These are phyloP conservation scores for Davidsoniella eucalypti DNA, from an alignment of 2,329 filamentous ascomycete species.

Conservation along the genomic window DNA sequence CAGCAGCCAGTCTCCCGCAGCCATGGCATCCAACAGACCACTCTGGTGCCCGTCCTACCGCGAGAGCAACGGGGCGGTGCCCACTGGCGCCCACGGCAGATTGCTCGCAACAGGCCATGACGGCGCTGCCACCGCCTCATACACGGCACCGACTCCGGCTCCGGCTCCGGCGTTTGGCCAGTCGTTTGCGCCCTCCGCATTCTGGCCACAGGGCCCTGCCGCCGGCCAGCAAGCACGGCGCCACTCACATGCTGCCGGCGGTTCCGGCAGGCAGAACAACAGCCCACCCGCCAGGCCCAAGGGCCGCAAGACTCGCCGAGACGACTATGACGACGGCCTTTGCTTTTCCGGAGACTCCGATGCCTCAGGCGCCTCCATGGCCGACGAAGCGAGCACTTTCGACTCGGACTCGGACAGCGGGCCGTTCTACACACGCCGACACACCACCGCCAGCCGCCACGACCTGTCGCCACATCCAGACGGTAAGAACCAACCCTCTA, in stretches of 20 bases:
- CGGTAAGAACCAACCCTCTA: background rate
- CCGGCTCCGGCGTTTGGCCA: slow-evolving; percentile 13
- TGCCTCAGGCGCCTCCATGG: background rate
- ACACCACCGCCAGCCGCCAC: background rate
- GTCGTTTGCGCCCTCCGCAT: slow-evolving; percentile 9
- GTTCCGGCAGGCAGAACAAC: background rate
- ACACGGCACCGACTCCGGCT: background rate
- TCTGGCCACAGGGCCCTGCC: slow-evolving; percentile 4
- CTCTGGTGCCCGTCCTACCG: too few relatives aligned
- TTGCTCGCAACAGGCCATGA: background rate
- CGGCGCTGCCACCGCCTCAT: background rate
- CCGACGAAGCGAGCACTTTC: background rate
- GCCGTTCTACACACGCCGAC: background rate
- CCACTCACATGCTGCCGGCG: slow-evolving; percentile 4
- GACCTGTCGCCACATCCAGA: background rate
- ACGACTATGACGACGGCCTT: background rate
- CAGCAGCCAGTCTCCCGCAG: too few relatives aligned
- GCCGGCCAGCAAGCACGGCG: slow-evolving; percentile 7
- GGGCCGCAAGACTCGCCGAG: background rate
- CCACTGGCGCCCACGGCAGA: too few relatives aligned
- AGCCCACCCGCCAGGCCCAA: background rate
- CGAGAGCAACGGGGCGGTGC: too few relatives aligned
- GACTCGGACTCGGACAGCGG: background rate
- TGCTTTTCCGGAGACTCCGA: slow-evolving; percentile 5
- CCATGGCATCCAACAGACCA: too few relatives aligned